Conservation (phyloP, 495 filamentous ascomycete species). For the Penicillium alfredii region DNA sequence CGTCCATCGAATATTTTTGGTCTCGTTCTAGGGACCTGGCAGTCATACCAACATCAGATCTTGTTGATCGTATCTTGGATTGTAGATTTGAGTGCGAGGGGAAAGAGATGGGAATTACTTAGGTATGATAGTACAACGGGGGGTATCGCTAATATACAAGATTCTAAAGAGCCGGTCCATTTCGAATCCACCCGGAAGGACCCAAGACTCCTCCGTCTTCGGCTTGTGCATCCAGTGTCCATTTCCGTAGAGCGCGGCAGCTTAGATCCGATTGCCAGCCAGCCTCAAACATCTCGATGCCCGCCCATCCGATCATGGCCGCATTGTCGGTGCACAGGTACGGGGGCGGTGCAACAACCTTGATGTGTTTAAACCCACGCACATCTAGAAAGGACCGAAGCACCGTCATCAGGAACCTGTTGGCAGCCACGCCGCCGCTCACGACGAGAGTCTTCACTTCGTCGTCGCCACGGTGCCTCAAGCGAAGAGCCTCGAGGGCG, state of each 20-base stretch:
- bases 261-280: slow-evolving; percentile 61
- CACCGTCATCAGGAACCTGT: slow-evolving; percentile 66
- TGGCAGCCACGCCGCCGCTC: slow-evolving; percentile 84
- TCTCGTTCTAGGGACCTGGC: too few species aligned
- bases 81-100: not conserved
- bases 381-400: slow-evolving; percentile 56
- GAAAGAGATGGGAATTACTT: slow-evolving; percentile 5
- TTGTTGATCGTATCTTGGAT: too few species aligned
- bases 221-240: slow-evolving; percentile 63
- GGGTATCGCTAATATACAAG: slow-evolving; percentile 13
- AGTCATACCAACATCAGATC: too few species aligned
- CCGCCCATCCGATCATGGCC: slow-evolving; percentile 97
- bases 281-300: slow-evolving; percentile 81
- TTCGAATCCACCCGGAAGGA: slow-evolving; percentile 32
- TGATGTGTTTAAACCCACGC: slow-evolving; percentile 56
- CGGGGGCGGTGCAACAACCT: slow-evolving; percentile 65
- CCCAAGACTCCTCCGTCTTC: slow-evolving; percentile 49
- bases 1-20: too few species aligned
- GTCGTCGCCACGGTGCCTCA: slow-evolving; percentile 16
- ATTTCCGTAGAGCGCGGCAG: slow-evolving; percentile 59
- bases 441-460: slow-evolving; percentile 64
- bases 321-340: slow-evolving; percentile 88
- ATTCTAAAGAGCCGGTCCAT: slow-evolving; percentile 3
- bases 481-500: slow-evolving; percentile 46
- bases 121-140: slow-evolving; percentile 2